These are phyloP conservation scores for Mrakiaceae sp. DNA, from an alignment of 1,284 basidiomycete species.

Conservation along the genomic window DNA sequence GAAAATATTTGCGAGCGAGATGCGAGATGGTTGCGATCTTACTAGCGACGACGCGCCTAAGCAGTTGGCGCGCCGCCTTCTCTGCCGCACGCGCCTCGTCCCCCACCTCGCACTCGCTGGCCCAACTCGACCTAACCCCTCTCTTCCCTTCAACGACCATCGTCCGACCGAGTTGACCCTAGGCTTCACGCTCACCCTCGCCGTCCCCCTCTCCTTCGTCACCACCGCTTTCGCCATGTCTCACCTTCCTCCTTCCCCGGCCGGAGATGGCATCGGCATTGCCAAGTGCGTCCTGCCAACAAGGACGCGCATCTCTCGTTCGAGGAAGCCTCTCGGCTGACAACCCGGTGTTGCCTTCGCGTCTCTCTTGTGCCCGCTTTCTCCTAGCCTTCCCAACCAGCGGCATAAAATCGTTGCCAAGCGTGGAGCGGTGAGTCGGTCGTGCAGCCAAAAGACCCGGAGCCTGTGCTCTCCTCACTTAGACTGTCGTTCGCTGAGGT, in stretches of 20 bases:
- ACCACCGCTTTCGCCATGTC: background rate
- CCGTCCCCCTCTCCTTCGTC: too few species aligned
- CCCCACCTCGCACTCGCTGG: too few species aligned
- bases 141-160: too few species aligned
- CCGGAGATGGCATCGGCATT: constrained; percentile 35
- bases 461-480: background rate
- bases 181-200: too few species aligned
- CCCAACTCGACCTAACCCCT: too few species aligned
- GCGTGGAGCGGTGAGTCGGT: constrained; percentile 50
- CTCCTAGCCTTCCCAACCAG: constrained; percentile 87
- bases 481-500: background rate
- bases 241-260: constrained; percentile 5
- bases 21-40: too few species aligned
- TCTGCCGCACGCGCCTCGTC: too few species aligned
- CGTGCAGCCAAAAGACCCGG: too few species aligned
- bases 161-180: too few species aligned
- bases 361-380: background rate
- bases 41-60: too few species aligned
- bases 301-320: background rate
- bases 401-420: constrained; percentile 96
- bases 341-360: background rate
- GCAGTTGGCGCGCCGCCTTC: too few species aligned
- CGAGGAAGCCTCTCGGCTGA: background rate
- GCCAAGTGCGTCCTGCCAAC: constrained; percentile 32
- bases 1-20: too few species aligned